Evolutionary conservation across 306 rosid species (phyloP), one percentile per base, ranked within the genome.

Genomic region (Dryas octopetala): DNA sequence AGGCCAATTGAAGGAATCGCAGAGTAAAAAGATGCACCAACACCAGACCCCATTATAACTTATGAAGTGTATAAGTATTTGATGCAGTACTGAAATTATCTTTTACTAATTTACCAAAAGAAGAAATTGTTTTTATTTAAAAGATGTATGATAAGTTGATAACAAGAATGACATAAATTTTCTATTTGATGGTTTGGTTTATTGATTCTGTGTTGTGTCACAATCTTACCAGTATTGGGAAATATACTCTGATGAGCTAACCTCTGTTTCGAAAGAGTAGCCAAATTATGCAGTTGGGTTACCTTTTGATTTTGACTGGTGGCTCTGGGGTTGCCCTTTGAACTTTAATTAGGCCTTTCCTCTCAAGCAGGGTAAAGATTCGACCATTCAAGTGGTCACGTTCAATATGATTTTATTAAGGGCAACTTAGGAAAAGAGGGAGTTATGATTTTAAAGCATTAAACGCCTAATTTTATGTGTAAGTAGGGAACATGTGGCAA

Each of bases 1-100:
- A 73, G 79, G 38, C 15, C 79, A 63, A 76, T 16, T 55, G 41
- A 75, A 70, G 57, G 77, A 81, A 32, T 4, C n/a, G 15, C 79
- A 60, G 13, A 55, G 2, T 3, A 70, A 57, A 32, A 77, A 17
- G 66, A n/a, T 38, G 23, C 26, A 44, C 14, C 51, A 65, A 40
- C 70, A 74, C 17, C 9, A 26, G 19, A 9, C 0, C 61, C 32
- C 16, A 10, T 14, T 23, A 4, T 62, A 48, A 26, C n/a, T 23
- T 46, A 32, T 32, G 38, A 32, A 32, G 14, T 26, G 54, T 14
- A 62, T 17, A 62, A 13, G 62, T 19, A 41, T 17, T 12, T 44
- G 52, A 9, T 70, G 44, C 46, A 23, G 15, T 38, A 15, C 17
- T 52, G 49, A 70, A 7, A 0, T 5, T 8, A 1, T 51, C 5